Percentiles rank a stretch among this genome's conserved stretches.
Conservation (phyloP, 2,329 filamentous ascomycete species). For the Aureobasidium sp. region DNA sequence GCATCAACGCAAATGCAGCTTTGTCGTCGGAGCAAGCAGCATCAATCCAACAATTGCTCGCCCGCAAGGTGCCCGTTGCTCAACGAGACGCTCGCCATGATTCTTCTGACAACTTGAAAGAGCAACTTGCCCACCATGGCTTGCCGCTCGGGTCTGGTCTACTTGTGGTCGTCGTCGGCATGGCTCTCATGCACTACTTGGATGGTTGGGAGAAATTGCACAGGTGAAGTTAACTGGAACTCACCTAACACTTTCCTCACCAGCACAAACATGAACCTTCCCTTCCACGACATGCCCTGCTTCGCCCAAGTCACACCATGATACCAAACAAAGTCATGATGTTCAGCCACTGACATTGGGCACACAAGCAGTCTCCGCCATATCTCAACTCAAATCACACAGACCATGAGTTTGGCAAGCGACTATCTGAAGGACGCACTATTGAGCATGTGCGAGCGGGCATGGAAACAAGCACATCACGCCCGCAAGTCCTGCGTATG, state of each 20-base stretch:
- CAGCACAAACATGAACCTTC: neutral
- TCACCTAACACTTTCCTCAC: neutral
- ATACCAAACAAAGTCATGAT: neutral
- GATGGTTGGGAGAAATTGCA: conserved; percentile 11
- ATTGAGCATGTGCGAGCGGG: neutral
- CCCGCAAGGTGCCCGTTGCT: neutral
- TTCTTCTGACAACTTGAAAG: neutral
- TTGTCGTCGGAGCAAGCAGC: conserved; percentile 9
- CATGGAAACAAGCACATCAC: neutral
- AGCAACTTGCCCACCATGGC: conserved; percentile 5
- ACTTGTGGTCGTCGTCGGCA: conserved; percentile 6
- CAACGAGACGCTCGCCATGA: neutral
- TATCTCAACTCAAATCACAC: neutral
- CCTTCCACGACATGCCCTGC: neutral
- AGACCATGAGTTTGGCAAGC: neutral
- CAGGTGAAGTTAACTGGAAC: conserved; percentile 8
- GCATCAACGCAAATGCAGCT: neutral
- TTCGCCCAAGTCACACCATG: neutral
- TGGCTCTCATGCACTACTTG: conserved; percentile 10
- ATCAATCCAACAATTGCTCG: neutral
- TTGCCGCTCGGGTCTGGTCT: conserved; percentile 4
- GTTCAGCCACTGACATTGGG: conserved; percentile 2
- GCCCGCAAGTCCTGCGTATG: neutral
- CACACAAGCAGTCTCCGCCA: neutral
- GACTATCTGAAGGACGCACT: neutral